Percentiles rank a stretch among this genome's conserved stretches.
Evolutionary conservation across 1,139 yeast genomes (phyloP).

Genomic region (Zygosaccharomyces sapae): DNA sequence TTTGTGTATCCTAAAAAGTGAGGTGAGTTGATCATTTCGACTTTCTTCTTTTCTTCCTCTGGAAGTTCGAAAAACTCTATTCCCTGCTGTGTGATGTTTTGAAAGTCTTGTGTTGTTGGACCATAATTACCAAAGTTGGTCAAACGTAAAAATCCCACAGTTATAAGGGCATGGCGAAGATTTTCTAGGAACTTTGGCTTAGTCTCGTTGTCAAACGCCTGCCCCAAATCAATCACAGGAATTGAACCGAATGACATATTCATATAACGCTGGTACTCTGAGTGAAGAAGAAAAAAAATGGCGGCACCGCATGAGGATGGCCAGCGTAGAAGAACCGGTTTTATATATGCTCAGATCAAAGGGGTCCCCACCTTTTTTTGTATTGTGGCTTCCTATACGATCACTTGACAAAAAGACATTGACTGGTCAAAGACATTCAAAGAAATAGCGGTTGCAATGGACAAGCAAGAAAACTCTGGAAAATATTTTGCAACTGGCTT

Average conservation of each 20-base stretch:
- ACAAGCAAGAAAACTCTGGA: too few species aligned
- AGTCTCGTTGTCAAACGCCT: constrained; percentile 38
- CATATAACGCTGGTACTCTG: not conserved
- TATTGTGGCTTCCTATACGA: not conserved
- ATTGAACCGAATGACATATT: constrained; percentile 32
- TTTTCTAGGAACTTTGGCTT: constrained; percentile 44
- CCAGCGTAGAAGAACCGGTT: not conserved
- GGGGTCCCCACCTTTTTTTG: not conserved
- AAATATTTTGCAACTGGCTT: too few species aligned
- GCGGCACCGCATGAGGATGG: not conserved
- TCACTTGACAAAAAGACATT: not conserved
- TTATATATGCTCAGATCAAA: not conserved
- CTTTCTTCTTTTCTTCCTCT: constrained; percentile 45
- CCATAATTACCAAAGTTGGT: constrained; percentile 39
- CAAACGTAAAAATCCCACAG: constrained; percentile 55
- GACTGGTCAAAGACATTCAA: not conserved
- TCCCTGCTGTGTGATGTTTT: constrained; percentile 43
- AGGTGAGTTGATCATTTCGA: constrained; percentile 60
- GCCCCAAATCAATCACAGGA: constrained; percentile 28
- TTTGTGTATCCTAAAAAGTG: constrained; percentile 67
- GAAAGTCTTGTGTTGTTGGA: constrained; percentile 37
- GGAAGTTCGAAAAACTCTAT: constrained; percentile 52
- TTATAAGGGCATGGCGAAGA: constrained; percentile 52
- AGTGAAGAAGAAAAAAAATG: not conserved
- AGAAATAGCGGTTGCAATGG: not conserved